A percentile compares a stretch with the other conserved stretches of the same genome.
These are phyloP conservation scores for Tylopilus sp. DNA, from an alignment of 1,284 basidiomycete species.

Conservation along the genomic window DNA sequence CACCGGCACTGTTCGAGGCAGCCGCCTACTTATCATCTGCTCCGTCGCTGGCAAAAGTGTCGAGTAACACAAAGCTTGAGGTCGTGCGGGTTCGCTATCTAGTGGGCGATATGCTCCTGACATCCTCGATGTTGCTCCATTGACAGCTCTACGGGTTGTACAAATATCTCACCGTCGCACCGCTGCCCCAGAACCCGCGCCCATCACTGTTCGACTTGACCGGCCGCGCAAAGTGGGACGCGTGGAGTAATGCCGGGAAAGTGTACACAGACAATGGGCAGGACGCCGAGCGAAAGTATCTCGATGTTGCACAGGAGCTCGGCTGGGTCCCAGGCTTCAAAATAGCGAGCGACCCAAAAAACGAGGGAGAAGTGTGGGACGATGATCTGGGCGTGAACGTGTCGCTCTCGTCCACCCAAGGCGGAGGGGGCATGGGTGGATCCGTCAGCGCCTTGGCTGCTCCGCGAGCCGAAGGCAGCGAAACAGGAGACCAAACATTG, in stretches of 20 bases:
- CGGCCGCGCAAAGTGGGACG: slow-evolving; percentile 85
- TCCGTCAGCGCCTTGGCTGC: slow-evolving; percentile 59
- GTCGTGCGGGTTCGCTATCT: slow-evolving; percentile 42
- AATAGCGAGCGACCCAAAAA: slow-evolving; percentile 10
- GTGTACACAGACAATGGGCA: slow-evolving; percentile 42
- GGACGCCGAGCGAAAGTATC: slow-evolving; percentile 60
- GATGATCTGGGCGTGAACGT: slow-evolving; percentile 34
- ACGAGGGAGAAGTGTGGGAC: slow-evolving; percentile 39
- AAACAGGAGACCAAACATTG: slow-evolving; percentile 39
- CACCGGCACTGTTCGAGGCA: slow-evolving; percentile 55
- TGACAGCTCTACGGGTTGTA: slow-evolving; percentile 81
- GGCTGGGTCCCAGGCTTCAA: slow-evolving; percentile 58
- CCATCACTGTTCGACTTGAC: slow-evolving; percentile 82
- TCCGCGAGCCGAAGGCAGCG: slow-evolving; percentile 33
- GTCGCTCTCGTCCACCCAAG: slow-evolving; percentile 30
- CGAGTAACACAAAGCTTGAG: slow-evolving; percentile 69
- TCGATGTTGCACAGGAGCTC: slow-evolving; percentile 62
- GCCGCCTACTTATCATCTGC: slow-evolving; percentile 61
- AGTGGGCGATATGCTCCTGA: slow-evolving; percentile 29
- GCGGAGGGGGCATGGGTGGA: slow-evolving; percentile 52
- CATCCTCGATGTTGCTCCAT: slow-evolving; percentile 21
- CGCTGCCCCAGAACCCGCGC: slow-evolving; percentile 52
- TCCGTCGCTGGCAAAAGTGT: slow-evolving; percentile 48
- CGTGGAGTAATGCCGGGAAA: slow-evolving; percentile 61
- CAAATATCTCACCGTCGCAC: slow-evolving; percentile 68